Percentiles rank a stretch among this genome's conserved stretches.
phyloP scores from a whole-genome alignment of 371 early-diverging fungal genomes.

The Lichtheimia ramosa region DNA sequence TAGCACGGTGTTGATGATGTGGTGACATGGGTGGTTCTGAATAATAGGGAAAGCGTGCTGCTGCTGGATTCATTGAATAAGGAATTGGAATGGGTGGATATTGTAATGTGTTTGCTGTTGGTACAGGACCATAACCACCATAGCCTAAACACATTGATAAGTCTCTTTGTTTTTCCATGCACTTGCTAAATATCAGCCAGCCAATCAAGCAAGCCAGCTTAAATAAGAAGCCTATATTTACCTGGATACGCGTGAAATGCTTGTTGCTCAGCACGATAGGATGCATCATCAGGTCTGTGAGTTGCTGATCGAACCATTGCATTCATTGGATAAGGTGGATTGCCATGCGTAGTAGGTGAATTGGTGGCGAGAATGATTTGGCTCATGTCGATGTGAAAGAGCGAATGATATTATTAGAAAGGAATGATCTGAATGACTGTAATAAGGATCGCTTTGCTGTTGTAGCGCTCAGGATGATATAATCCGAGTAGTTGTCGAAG shows the following conservation, averaged over 20 bases:
- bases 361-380: slow-evolving; percentile 12
- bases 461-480: background rate
- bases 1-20: slow-evolving; percentile 1
- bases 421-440: background rate
- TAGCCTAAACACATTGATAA: background rate
- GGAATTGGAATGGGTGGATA: background rate
- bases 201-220: slow-evolving; percentile 10
- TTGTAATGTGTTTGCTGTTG: too few relatives aligned
- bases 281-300: background rate
- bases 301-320: slow-evolving; percentile 6
- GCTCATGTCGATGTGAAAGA: slow-evolving; percentile 6
- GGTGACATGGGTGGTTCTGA: slow-evolving; percentile 18
- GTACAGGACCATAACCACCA: slow-evolving; percentile 11
- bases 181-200: slow-evolving; percentile 2
- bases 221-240: background rate
- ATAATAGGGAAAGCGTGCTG: slow-evolving; percentile 25
- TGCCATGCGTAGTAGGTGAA: slow-evolving; percentile 1
- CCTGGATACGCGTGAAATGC: slow-evolving; percentile 9
- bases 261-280: background rate
- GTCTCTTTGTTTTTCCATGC: background rate
- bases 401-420: slow-evolving; percentile 3
- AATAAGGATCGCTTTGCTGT: slow-evolving; percentile 1
- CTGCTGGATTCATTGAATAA: background rate
- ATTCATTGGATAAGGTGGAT: slow-evolving; percentile 2
- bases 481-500: background rate